phyloP scores from a whole-genome alignment of 129 eudicot species.

The Arctium minus region DNA sequence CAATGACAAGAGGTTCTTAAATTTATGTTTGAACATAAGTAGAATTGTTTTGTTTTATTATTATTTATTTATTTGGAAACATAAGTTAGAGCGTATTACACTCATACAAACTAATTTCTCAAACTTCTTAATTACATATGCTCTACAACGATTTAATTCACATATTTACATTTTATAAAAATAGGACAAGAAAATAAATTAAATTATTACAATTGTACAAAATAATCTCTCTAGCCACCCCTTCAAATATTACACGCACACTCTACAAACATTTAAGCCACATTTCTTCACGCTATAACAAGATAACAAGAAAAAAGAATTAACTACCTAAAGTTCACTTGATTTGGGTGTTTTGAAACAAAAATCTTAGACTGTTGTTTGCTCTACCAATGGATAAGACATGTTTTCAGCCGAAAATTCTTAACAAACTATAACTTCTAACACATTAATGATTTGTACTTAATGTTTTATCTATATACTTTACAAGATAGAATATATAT shows the following conservation, averaged over 20 bases:
- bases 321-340: not conserved
- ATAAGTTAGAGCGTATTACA: too few species aligned
- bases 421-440: not conserved
- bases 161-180: too few species aligned
- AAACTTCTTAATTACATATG: too few species aligned
- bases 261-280: not conserved
- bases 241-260: not conserved
- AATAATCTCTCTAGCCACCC: not conserved
- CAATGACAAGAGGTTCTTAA: not conserved
- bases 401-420: not conserved
- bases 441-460: not conserved
- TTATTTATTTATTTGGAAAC: too few species aligned
- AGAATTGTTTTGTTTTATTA: too few species aligned
- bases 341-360: not conserved
- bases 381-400: not conserved
- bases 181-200: too few species aligned
- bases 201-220: too few species aligned
- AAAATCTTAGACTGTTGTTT: not conserved
- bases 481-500: too few species aligned
- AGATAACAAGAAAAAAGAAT: not conserved
- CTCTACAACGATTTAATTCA: too few species aligned
- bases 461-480: too few species aligned
- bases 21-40: not conserved
- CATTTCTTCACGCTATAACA: not conserved
- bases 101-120: too few species aligned